Conservation (phyloP, 768 basidiomycete species). For the Hysterangium stoloniferum region DNA sequence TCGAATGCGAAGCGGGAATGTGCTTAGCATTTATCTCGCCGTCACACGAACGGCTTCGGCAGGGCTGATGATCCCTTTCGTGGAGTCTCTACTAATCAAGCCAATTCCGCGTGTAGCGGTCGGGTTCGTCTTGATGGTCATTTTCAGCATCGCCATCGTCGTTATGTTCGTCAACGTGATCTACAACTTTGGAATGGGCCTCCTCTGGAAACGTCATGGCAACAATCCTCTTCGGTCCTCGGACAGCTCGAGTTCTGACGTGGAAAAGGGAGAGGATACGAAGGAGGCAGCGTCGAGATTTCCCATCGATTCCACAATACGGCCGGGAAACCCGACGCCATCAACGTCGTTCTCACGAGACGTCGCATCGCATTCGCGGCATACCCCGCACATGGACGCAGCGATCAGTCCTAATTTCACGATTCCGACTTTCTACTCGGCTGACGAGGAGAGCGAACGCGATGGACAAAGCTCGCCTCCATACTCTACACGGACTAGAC, state of each 20-base stretch:
- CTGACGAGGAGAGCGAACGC: not conserved
- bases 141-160: slow-evolving; percentile 64
- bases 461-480: not conserved
- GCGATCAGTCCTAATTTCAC: slow-evolving; percentile 11
- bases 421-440: slow-evolving; percentile 9
- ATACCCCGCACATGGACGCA: slow-evolving; percentile 5
- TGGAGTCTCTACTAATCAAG: slow-evolving; percentile 51
- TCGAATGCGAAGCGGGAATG: slow-evolving; percentile 60
- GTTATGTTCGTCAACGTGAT: slow-evolving; percentile 61
- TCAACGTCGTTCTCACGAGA: slow-evolving; percentile 9
- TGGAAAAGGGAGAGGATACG: not conserved
- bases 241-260: not conserved
- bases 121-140: slow-evolving; percentile 63
- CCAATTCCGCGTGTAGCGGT: slow-evolving; percentile 79
- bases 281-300: not conserved
- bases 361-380: slow-evolving; percentile 2
- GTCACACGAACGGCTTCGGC: slow-evolving; percentile 62
- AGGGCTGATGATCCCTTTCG: slow-evolving; percentile 69
- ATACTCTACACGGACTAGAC: not conserved
- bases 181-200: slow-evolving; percentile 32
- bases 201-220: slow-evolving; percentile 6
- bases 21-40: slow-evolving; percentile 59
- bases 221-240: slow-evolving; percentile 6
- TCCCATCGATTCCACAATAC: not conserved
- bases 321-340: slow-evolving; percentile 8